Evolutionary conservation across 2,329 filamentous ascomycete genomes (phyloP).

Genomic region (Reticulascus tulasneorum): DNA sequence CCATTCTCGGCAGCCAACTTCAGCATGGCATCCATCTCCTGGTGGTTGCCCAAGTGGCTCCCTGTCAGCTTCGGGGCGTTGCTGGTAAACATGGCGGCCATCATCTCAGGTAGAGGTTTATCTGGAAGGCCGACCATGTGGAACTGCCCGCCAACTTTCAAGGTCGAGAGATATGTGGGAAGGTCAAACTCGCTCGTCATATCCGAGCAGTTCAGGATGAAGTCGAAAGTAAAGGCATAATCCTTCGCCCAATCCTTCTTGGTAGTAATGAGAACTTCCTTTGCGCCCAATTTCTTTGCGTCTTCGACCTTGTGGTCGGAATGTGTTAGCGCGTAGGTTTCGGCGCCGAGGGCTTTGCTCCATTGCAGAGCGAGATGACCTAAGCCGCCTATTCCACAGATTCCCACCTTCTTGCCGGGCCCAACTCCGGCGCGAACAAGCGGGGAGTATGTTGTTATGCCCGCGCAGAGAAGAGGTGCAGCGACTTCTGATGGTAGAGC

Average conservation of each 20-base stretch:
- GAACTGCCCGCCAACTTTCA: conserved; percentile 51
- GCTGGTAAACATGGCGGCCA: conserved; percentile 35
- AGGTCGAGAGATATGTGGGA: conserved; percentile 42
- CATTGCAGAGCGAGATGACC: conserved; percentile 72
- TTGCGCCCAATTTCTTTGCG: conserved; percentile 58
- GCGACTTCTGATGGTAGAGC: conserved; percentile 42
- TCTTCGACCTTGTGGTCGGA: conserved; percentile 55
- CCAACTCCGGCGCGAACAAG: conserved; percentile 64
- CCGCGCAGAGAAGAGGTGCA: conserved; percentile 73
- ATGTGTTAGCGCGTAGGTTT: conserved; percentile 62
- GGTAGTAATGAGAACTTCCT: conserved; percentile 42
- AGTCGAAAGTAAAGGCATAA: conserved; percentile 46
- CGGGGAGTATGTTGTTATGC: conserved; percentile 70
- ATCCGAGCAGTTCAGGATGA: conserved; percentile 47
- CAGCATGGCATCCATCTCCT: conserved; percentile 57
- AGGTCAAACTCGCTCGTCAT: conserved; percentile 53
- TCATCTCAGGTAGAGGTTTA: conserved; percentile 39
- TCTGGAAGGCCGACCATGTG: conserved; percentile 57
- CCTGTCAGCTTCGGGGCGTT: conserved; percentile 34
- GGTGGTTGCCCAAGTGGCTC: conserved; percentile 58
- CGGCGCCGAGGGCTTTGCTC: conserved; percentile 65
- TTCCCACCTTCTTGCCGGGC: conserved; percentile 66
- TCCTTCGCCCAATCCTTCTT: conserved; percentile 55
- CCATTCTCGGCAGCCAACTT: conserved; percentile 52
- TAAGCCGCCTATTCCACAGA: conserved; percentile 69